A percentile compares a stretch with the other conserved stretches of the same genome.
phyloP scores from a whole-genome alignment of 2,329 filamentous ascomycete species.

The Ambrosiella beaveri region DNA sequence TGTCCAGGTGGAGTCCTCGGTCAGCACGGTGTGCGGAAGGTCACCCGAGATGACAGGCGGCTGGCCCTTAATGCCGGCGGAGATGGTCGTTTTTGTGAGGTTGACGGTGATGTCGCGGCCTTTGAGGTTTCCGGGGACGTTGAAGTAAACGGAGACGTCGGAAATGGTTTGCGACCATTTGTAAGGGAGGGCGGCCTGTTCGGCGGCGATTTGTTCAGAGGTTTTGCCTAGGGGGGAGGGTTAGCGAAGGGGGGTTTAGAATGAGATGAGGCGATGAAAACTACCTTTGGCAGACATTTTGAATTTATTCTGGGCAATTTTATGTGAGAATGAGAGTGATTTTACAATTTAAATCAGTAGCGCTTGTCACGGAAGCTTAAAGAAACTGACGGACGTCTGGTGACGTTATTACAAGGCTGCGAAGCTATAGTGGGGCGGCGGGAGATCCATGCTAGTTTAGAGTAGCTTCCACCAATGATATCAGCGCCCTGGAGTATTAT shows the following conservation, averaged over 20 bases:
- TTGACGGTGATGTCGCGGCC: slow-evolving; percentile 68
- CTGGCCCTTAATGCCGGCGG: slow-evolving; percentile 76
- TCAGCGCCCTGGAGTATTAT: background rate
- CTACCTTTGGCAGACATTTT: slow-evolving; percentile 20
- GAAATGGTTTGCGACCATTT: slow-evolving; percentile 90
- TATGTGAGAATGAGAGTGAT: too few species aligned
- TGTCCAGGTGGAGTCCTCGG: slow-evolving; percentile 91
- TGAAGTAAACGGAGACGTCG: slow-evolving; percentile 66
- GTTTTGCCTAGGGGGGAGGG: slow-evolving; percentile 27
- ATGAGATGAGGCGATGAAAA: background rate
- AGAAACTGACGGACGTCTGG: background rate
- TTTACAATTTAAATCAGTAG: too few species aligned
- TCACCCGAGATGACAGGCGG: slow-evolving; percentile 78
- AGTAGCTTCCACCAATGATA: slow-evolving; percentile 15
- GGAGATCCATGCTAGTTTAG: background rate
- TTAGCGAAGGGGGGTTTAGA: background rate
- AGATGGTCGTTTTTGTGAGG: slow-evolving; percentile 61
- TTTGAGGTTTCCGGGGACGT: slow-evolving; percentile 68
- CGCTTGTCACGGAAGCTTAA: too few species aligned
- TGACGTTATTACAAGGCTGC: slow-evolving; percentile 18
- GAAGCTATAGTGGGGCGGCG: background rate
- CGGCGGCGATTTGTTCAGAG: slow-evolving; percentile 43
- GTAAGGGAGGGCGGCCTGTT: slow-evolving; percentile 86
- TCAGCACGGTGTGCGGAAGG: slow-evolving; percentile 59
- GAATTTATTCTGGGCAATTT: background rate